Percentiles rank a stretch among this genome's conserved stretches.
Evolutionary conservation across 2,329 filamentous ascomycete species (phyloP).

Genomic region (Nectriaceae sp.): DNA sequence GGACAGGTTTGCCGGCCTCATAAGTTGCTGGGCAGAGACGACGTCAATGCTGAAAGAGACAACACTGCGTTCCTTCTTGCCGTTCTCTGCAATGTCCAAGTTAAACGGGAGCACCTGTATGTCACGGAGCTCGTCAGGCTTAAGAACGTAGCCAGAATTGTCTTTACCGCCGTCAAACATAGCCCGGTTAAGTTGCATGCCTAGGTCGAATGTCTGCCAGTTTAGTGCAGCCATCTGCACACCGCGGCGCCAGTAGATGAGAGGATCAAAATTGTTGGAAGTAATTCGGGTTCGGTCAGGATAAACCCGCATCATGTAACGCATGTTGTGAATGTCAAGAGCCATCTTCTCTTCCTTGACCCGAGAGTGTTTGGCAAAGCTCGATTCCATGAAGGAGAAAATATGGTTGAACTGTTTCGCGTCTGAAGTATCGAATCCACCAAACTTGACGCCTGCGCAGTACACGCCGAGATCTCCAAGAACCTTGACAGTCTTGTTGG

Average conservation of each 20-base stretch:
- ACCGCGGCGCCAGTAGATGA: constrained; percentile 90
- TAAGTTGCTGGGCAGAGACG: constrained; percentile 92
- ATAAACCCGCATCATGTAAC: constrained; percentile 91
- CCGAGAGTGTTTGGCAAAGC: constrained; percentile 79
- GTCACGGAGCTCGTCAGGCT: constrained; percentile 81
- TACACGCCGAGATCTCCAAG: constrained; percentile 86
- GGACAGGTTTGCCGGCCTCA: constrained; percentile 75
- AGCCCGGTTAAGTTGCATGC: constrained; percentile 94
- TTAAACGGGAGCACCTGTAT: constrained; percentile 60
- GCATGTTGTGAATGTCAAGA: constrained; percentile 87
- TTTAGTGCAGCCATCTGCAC: constrained; percentile 98
- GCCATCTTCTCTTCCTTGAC: constrained; percentile 74
- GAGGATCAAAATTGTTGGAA: constrained; percentile 92
- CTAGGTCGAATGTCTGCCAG: constrained; percentile 96
- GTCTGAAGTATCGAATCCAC: constrained; percentile 74
- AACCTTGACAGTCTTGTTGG: constrained; percentile 83
- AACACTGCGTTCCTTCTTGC: constrained; percentile 76
- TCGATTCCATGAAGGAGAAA: constrained; percentile 90
- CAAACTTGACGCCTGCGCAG: constrained; percentile 75
- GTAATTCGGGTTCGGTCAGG: constrained; percentile 79
- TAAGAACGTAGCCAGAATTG: constrained; percentile 88
- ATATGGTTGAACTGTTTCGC: constrained; percentile 92
- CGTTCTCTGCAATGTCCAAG: constrained; percentile 47
- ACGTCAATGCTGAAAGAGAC: constrained; percentile 85
- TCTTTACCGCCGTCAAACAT: constrained; percentile 94